Evolutionary conservation across 495 filamentous ascomycete genomes (phyloP).

Genomic region (Hypoxylon lienhwacheense): DNA sequence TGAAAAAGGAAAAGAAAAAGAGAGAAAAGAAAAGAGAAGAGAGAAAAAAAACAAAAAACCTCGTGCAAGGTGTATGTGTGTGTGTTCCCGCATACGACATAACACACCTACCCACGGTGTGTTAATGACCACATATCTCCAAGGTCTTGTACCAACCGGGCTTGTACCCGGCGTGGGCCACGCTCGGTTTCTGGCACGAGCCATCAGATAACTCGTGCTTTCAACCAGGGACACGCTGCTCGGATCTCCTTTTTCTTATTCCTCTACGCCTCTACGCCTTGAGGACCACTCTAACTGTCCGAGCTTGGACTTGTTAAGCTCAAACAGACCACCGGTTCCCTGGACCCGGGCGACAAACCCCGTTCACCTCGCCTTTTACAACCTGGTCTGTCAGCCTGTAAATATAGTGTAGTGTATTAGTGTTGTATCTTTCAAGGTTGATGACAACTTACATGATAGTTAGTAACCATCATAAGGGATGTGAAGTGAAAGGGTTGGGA

Average conservation of each 20-base stretch:
- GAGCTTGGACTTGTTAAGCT: conserved; percentile 7
- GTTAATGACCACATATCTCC: too few relatives aligned
- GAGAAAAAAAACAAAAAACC: too few relatives aligned
- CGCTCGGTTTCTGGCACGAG: conserved; percentile 15
- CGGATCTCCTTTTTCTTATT: conserved; percentile 9
- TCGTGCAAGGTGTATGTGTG: too few relatives aligned
- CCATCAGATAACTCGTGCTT: conserved; percentile 15
- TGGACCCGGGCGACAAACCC: conserved; percentile 17
- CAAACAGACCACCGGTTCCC: conserved; percentile 19
- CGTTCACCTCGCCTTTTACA: not conserved
- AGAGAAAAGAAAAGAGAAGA: too few relatives aligned
- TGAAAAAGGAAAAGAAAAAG: too few relatives aligned
- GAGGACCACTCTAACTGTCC: conserved; percentile 24
- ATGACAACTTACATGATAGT: not conserved
- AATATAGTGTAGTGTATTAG: too few relatives aligned
- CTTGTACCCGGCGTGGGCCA: conserved; percentile 10
- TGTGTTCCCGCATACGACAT: conserved; percentile 2
- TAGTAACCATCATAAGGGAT: too few relatives aligned
- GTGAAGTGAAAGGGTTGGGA: too few relatives aligned
- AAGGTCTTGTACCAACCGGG: conserved; percentile 15
- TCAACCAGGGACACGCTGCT: conserved; percentile 9
- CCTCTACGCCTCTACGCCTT: too few relatives aligned
- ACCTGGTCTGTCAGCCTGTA: too few relatives aligned
- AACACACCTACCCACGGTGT: conserved; percentile 1
- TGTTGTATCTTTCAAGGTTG: not conserved